Base-by-base conservation (phyloP, 2,329 filamentous ascomycete genomes). In the Aspergillus nomiae region DNA sequence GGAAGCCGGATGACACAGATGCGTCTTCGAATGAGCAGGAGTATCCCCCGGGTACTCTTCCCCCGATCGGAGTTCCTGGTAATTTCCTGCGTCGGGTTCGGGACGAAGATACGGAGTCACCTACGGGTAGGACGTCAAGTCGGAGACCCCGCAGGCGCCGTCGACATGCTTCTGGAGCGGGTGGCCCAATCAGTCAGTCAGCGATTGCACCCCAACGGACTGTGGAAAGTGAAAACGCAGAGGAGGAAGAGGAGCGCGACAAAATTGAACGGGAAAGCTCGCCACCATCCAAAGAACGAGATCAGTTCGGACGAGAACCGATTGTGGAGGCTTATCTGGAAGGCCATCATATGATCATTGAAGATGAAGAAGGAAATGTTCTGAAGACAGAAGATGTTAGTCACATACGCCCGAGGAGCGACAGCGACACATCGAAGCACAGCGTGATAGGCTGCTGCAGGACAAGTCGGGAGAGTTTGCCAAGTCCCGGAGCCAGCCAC, bases 301-400 rank as follows among this genome's bases (percentile, higher is more conserved):
- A 74, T 50, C 68, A 70, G 28, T 72, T 72, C 36, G 72, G 77
- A 70, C 57, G 78, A 75, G 67, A 76, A 64, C 70, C 77, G 21
- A 70, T 76, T 43, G 76, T 92, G 11, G 88, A 96, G 65, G 85
- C 94, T 0, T 97, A 90, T 69, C 87, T 94, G 67, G 93, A 97
- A 78, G 93, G 94, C 1, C 76, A 89, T 59, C 78, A 96, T 26
- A 85, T 95, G 45, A 81, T 97, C 8, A 87, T 96, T 61, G 94
- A 98, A 77, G 91, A 96, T 70, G 83, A 89, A 65, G 90, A 97
- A 62, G 94, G 94, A 9, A 94, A 97, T 60, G 94, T 97, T 3
- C 75, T 97, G 7, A 87, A 87, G 21, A 86, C 92, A 0, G 84
- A 89, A 67, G 77, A 86, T 48, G 83, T 76, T 12, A 73, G 68